Base-by-base conservation (phyloP, 192 early-diverging fungal species). In the Endogone sp. region DNA sequence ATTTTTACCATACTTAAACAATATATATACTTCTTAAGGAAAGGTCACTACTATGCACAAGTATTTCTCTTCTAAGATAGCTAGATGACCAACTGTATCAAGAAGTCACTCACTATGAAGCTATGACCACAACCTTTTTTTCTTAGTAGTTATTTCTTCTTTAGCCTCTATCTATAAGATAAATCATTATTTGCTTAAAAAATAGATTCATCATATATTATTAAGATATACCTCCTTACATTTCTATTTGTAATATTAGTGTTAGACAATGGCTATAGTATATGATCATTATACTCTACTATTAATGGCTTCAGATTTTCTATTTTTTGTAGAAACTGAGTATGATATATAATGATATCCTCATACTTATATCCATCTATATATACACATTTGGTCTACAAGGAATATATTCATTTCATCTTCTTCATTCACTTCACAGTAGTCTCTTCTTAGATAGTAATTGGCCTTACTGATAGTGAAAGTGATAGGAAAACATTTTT, bases 21-120 rank as follows among this genome's bases (percentile, higher is more conserved):
- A 32, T 37, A 56, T 57, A 60, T 54, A 11, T 10, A 60, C 58
- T 58, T 74, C 56, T 37, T 26, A 69, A 6, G 69, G 20, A 58
- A 68, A 74, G n/a, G 10, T 75, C 64, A 56, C 68, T 75, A 23
- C 68, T 54, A 31, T 65, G 56, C 3, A 75, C 60, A 2, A 63
- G 2, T 26, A 32, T 8, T 25, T 58, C 72, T 37, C 49, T 28
- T n/a, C n/a, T n/a, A n/a, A n/a, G n/a, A n/a, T n/a, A n/a, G n/a
- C n/a, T n/a, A n/a, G n/a, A n/a, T n/a, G n/a, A n/a, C n/a, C n/a
- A n/a, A n/a, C n/a, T n/a, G n/a, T n/a, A n/a, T n/a, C n/a, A n/a
- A n/a, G n/a, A n/a, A n/a, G n/a, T n/a, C n/a, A n/a, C n/a, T n/a
- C 16, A 59, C 68, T 66, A 44, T 44, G 37, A 44, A 4, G 4